A percentile compares a stretch with the other conserved stretches of the same genome.
Conservation (phyloP, 306 rosid species). For the Fagus crenata region DNA sequence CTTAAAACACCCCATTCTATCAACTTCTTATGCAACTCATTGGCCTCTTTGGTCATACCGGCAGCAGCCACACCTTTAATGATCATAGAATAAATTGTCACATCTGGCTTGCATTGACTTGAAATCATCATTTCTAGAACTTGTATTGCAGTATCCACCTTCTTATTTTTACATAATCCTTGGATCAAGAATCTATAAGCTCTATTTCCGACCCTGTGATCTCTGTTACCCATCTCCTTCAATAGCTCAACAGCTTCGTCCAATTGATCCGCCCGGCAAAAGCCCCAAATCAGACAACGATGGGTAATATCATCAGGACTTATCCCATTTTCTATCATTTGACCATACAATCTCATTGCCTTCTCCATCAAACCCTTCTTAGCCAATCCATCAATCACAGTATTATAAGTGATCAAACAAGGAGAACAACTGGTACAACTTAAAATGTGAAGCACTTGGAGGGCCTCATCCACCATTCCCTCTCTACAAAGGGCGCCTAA, state of each 20-base stretch:
- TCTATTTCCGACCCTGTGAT: constrained; percentile 37
- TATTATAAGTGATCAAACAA: constrained; percentile 70
- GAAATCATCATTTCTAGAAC: constrained; percentile 73
- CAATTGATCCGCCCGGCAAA: constrained; percentile 45
- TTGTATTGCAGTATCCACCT: constrained; percentile 68
- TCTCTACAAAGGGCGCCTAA: constrained; percentile 71
- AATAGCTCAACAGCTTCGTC: constrained; percentile 63
- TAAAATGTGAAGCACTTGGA: constrained; percentile 52
- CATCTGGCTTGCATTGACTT: constrained; percentile 54
- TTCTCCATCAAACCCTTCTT: constrained; percentile 55
- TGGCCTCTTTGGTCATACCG: constrained; percentile 76
- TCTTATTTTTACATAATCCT: constrained; percentile 59
- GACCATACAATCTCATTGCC: constrained; percentile 55
- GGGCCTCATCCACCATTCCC: constrained; percentile 71
- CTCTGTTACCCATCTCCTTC: constrained; percentile 46
- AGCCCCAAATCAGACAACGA: constrained; percentile 61
- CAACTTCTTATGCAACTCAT: constrained; percentile 61
- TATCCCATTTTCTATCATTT: constrained; percentile 59
- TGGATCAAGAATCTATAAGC: constrained; percentile 60
- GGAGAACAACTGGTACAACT: constrained; percentile 59
- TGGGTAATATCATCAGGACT: constrained; percentile 76
- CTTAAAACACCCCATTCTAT: constrained; percentile 55
- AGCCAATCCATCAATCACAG: constrained; percentile 64
- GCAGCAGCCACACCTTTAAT: constrained; percentile 59
- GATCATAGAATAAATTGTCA: constrained; percentile 48